Evolutionary conservation across 495 filamentous ascomycete species (phyloP).

Genomic region (Penicillium steckii): DNA sequence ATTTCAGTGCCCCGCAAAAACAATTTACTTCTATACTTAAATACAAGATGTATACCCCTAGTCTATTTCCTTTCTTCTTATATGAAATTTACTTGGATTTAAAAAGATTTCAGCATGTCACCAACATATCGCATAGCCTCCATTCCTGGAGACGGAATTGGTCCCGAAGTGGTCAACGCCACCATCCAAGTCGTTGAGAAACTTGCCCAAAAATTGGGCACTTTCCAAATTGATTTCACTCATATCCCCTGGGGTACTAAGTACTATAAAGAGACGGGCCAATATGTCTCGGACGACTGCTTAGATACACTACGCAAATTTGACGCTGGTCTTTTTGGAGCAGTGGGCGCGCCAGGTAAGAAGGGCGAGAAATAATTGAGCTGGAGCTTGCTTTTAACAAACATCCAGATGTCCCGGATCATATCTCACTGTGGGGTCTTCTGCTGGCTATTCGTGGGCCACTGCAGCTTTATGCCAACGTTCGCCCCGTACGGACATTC

Average conservation of each 20-base stretch:
- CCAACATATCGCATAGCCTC: slow-evolving; percentile 35
- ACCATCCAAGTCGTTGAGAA: slow-evolving; percentile 35
- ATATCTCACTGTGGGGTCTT: slow-evolving; percentile 52
- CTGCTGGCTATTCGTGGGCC: slow-evolving; percentile 48
- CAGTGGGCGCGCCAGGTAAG: slow-evolving; percentile 42
- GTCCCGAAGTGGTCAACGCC: slow-evolving; percentile 39
- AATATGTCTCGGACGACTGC: slow-evolving; percentile 40
- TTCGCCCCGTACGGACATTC: slow-evolving; percentile 45
- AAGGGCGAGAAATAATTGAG: neutral
- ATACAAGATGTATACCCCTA: no score
- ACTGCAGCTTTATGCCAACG: slow-evolving; percentile 51
- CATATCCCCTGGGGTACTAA: slow-evolving; percentile 41
- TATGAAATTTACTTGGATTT: neutral
- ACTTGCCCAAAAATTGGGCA: slow-evolving; percentile 27
- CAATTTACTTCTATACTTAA: no score
- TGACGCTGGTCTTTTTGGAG: slow-evolving; percentile 47
- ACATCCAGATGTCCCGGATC: slow-evolving; percentile 45
- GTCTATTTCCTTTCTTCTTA: neutral
- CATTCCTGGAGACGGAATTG: slow-evolving; percentile 45
- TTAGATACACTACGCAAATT: slow-evolving; percentile 37
- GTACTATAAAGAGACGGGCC: slow-evolving; percentile 40
- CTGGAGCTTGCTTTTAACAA: neutral
- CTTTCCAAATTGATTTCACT: slow-evolving; percentile 38
- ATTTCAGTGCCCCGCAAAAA: no score
- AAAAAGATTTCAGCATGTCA: slow-evolving; percentile 3